phyloP scores from a whole-genome alignment of 306 rosid genomes.

The Adenanthera pavonina region DNA sequence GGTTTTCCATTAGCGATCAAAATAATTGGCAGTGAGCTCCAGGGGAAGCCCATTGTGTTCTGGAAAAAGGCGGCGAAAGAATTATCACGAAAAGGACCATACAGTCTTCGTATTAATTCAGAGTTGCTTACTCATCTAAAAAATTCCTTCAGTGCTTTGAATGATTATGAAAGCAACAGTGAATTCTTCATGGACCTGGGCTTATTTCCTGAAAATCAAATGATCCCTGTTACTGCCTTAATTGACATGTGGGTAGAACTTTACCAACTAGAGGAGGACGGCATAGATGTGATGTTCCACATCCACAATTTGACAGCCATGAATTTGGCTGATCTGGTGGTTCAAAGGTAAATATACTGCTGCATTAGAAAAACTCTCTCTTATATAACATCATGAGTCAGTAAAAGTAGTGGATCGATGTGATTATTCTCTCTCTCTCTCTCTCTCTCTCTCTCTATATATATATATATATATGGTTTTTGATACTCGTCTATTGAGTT shows the following conservation, averaged over 20 bases:
- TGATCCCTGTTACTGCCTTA: not conserved
- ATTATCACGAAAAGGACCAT: not conserved
- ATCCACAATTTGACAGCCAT: not conserved
- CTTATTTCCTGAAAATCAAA: not conserved
- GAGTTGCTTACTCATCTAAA: conserved; percentile 11
- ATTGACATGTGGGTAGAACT: conserved; percentile 2
- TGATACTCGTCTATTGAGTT: no score
- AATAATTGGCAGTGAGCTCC: conserved; percentile 39
- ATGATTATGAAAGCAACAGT: conserved; percentile 2
- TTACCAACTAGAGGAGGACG: not conserved
- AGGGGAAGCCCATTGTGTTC: conserved; percentile 7
- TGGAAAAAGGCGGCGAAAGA: conserved; percentile 36
- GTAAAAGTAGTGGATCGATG: no score
- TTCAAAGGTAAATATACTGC: not conserved
- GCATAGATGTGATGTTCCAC: not conserved
- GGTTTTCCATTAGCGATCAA: conserved; percentile 50
- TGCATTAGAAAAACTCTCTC: no score
- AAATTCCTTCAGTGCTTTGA: conserved; percentile 10
- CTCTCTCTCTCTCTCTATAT: no score
- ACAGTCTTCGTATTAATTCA: conserved; percentile 15
- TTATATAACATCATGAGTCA: no score
- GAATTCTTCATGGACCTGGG: conserved; percentile 44
- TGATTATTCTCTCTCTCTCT: no score
- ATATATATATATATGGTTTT: no score
- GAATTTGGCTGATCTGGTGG: not conserved